These are phyloP conservation scores for Geranomyces variabilis DNA, from an alignment of 192 early-diverging fungal species.

Conservation along the genomic window DNA sequence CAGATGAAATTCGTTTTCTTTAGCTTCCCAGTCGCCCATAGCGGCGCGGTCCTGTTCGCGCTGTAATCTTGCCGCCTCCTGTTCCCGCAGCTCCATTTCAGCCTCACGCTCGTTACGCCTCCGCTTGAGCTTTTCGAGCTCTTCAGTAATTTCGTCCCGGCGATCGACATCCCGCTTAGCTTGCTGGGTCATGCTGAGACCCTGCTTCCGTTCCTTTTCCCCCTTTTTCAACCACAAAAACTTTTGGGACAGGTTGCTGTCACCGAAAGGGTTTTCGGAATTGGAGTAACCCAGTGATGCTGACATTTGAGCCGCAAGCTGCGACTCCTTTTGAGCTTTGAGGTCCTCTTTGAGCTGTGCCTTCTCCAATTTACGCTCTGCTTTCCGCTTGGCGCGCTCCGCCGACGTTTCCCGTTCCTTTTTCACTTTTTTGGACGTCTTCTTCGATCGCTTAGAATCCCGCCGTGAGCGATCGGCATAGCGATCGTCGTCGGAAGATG, in stretches of 20 bases:
- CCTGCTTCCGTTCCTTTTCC: constrained; percentile 73
- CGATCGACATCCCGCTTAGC: constrained; percentile 57
- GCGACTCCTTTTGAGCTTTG: constrained; percentile 48
- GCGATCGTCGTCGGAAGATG: neutral
- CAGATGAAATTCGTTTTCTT: constrained; percentile 93
- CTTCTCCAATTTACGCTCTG: constrained; percentile 36
- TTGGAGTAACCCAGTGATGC: constrained; percentile 66
- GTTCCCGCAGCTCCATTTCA: constrained; percentile 78
- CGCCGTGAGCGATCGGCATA: neutral
- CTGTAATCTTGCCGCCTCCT: constrained; percentile 72
- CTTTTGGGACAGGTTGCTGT: constrained; percentile 76
- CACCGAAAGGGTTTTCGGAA: constrained; percentile 79
- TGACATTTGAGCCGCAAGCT: constrained; percentile 52
- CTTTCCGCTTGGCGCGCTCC: constrained; percentile 30
- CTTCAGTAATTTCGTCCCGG: constrained; percentile 63
- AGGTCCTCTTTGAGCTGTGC: constrained; percentile 50
- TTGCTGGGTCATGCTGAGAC: constrained; percentile 61
- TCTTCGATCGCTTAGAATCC: constrained; percentile 3
- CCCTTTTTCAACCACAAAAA: constrained; percentile 96
- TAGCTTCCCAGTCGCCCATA: constrained; percentile 94
- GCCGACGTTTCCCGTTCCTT: constrained; percentile 32
- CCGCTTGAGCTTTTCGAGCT: constrained; percentile 82
- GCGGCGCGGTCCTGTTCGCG: constrained; percentile 84
- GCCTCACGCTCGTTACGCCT: constrained; percentile 80
- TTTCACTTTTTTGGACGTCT: constrained; percentile 18